Base-by-base conservation (phyloP, 106 monocot genomes). In the Cymbidium sinense region DNA sequence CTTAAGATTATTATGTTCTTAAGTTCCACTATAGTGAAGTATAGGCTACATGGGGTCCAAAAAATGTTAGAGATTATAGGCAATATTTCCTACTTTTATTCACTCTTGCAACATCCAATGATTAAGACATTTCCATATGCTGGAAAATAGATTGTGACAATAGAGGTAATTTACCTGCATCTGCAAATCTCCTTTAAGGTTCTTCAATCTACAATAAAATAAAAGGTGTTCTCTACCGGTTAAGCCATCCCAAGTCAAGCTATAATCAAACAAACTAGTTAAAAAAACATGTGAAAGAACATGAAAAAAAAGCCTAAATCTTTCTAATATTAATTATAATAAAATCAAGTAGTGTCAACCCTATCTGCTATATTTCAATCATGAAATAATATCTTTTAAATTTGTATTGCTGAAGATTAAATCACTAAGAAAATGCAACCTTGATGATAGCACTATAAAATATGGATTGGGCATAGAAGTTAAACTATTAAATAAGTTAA, bases 191-290 rank as follows among this genome's bases (percentile, higher is more conserved):
- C 91, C 91, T 74, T 82, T 86, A 20, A 91, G 81, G 36, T 91
- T 91, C 78, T 88, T 91, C 76, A 88, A 31, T 47, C 86, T 72
- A 1, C 88, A 88, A 81, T 84, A 87, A 76, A 87, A 87, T 19
- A 78, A 13, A 9, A 87, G 76, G 70, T 87, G 87, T 75, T 87
- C 87, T 70, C 81, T 75, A 5, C 78, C 84, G 3, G 87, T 87
- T 31, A 84, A 62, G 17, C 23, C 77, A 69, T 84, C 87, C 87
- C 87, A 87, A 13, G 81, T 34, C 79, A 87, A 84, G 34, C 84
- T 87, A 74, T 80, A n/a, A 64, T 33, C 21, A 58, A 25, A 18
- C 51, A 21, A 29, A 61, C 20, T 39, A 41, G 36, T 28, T 30
- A n/a, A 79, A 50, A 70, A 35, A 71, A 67, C 15, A 23, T 67